Base-by-base conservation (phyloP, 768 basidiomycete species). In the Royoungia palumana region DNA sequence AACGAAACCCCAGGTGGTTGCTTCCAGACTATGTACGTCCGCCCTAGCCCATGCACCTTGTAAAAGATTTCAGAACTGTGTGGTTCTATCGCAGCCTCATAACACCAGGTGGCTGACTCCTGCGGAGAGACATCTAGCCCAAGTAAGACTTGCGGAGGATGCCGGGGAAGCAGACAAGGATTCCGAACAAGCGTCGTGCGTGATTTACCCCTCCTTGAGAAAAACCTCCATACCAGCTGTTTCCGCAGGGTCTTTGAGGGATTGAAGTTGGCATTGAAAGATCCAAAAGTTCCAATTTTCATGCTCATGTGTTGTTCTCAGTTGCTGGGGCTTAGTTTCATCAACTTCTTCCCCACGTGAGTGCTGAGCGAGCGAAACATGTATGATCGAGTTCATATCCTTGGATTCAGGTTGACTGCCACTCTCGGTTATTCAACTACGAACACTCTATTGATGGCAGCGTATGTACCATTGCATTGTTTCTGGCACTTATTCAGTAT, bases 141-240 rank as follows among this genome's bases (percentile, higher is more conserved):
- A 83, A 62, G 77, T 75, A 14, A 79, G 83, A 13, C 75, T 85
- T 14, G 79, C 83, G 0, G 84, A 85, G 56, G 83, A 85, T 58
- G 80, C 78, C 9, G 82, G 82, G 2, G 82, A 84, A 66, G 82
- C 82, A 0, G 83, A 85, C 54, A 65, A 75, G 55, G 83, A 86
- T 54, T 75, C 75, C n/a, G 60, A 61, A 0, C 66, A 73, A 25
- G 82, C 80, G 46, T 79, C 83, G 83, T 84, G 59, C 34, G 80
- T 69, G 13, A 13, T 35, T 35, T 36, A 25, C 32, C 12, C 28
- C 13, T 19, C 10, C 27, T 17, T n/a, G n/a, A n/a, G n/a, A n/a
- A n/a, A 24, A 6, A 19, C 13, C 9, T 17, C 16, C 1, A 43
- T 36, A n/a, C 13, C 6, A 13, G 57, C 6, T 41, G 10, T 28